Evolutionary conservation across 225 moss, liverwort and hornwort species (phyloP).

Genomic region (Pleurozium schreberi): DNA sequence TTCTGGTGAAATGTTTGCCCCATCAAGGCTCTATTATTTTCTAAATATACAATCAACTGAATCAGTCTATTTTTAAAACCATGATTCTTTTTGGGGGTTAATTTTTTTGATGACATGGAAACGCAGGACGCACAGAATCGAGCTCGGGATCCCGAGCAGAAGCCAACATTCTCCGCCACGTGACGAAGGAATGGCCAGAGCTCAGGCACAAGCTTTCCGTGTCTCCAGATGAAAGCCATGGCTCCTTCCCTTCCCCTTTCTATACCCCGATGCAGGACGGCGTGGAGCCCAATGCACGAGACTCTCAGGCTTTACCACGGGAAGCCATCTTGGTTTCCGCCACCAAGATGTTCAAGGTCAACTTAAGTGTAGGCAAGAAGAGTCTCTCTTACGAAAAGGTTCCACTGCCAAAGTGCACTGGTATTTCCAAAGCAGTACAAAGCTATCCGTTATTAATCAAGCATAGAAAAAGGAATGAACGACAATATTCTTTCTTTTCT

Average conservation of each 20-base stretch:
- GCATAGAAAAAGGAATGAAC: not conserved
- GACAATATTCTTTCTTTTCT: not conserved
- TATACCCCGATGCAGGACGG: conserved; percentile 8
- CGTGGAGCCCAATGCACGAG: not conserved
- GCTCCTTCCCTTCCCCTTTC: conserved; percentile 52
- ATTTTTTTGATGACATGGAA: not conserved
- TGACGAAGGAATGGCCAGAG: conserved; percentile 69
- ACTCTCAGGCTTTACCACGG: not conserved
- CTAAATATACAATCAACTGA: not conserved
- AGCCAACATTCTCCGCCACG: conserved; percentile 72
- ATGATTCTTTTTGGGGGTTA: not conserved
- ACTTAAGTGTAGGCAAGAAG: conserved; percentile 2
- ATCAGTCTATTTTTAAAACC: not conserved
- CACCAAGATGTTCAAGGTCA: conserved; percentile 16
- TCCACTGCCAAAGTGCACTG: not conserved
- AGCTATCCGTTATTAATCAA: not conserved
- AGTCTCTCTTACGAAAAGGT: not conserved
- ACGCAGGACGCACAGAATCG: conserved; percentile 39
- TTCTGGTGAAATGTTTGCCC: not conserved
- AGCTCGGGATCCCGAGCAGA: conserved; percentile 68
- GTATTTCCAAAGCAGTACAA: not conserved
- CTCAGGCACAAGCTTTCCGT: conserved; percentile 43
- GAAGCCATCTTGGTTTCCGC: not conserved
- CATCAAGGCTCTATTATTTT: not conserved
- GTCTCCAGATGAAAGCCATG: conserved; percentile 51